Base-by-base conservation (phyloP, 345 rosid genomes). In the Sapria himalayana region DNA sequence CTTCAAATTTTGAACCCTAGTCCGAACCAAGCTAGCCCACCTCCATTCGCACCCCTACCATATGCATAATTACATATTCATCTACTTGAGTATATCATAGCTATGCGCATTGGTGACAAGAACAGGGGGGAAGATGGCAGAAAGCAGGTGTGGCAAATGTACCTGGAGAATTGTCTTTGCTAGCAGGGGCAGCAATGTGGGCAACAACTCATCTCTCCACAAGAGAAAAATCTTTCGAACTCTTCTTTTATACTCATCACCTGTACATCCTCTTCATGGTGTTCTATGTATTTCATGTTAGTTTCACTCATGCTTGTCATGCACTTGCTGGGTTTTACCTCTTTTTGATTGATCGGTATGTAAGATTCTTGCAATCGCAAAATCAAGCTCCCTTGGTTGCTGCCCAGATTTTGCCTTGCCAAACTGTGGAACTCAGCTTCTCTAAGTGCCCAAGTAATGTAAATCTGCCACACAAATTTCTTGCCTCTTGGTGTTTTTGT, bases 271-370 rank as follows among this genome's bases (percentile, higher is more conserved):
- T 67, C 54, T 82, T 78, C 57, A 27, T 78, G 39, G 11, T 78
- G 41, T 82, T 78, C 68, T 78, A 62, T 52, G 22, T 76, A 15
- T 56, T 75, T 18, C 94, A 82, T 37, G 74, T 78, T 21, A 72
- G 80, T 52, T 48, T 73, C 52, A n/a, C 52, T 22, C 73, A 40
- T 59, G 15, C 80, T 9, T 64, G 59, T 56, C 62, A 62, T 2
- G 65, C 66, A 68, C 71, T 82, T 36, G 86, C 94, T 12, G 74
- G 82, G 15, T 78, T 82, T 54, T 78, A 66, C 66, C 84, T 82
- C 50, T 82, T 82, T 65, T 7, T 73, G 44, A 61, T 82, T 29
- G 92, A 78, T 43, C 86, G 92, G 25, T 78, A 48, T 65, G 49
- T 82, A 13, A 50, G 94, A 51, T 69, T 78, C 61, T 58, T 82